phyloP scores from a whole-genome alignment of 257 asterid genomes.

The Solanum virginianum region DNA sequence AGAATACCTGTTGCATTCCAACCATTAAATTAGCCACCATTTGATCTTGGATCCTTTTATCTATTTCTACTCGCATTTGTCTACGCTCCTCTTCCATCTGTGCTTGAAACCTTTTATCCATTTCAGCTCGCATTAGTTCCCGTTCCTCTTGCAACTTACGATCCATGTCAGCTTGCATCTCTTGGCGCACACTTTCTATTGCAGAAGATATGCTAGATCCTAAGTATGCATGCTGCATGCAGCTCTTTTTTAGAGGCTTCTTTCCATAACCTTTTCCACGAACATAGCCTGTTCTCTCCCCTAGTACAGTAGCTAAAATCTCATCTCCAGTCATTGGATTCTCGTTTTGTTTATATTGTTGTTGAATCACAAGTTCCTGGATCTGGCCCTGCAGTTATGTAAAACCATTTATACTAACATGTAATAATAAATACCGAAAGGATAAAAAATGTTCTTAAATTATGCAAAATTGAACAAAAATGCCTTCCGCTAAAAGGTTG shows the following conservation, averaged over 20 bases:
- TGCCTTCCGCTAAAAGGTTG: neutral
- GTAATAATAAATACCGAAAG: neutral
- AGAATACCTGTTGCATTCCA: neutral
- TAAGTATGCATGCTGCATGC: neutral
- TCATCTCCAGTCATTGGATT: neutral
- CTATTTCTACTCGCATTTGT: neutral
- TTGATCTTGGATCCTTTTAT: neutral
- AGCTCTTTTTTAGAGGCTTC: neutral
- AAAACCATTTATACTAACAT: neutral
- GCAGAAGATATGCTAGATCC: neutral
- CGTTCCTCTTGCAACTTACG: neutral
- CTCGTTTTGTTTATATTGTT: neutral
- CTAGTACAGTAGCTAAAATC: neutral
- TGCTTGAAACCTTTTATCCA: neutral
- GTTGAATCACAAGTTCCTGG: neutral
- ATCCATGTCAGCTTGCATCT: neutral
- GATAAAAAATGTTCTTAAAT: neutral
- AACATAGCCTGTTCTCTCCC: neutral
- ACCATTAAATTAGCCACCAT: neutral
- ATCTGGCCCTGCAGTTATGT: neutral
- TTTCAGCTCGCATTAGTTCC: neutral
- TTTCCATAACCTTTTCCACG: slow-evolving; percentile 2
- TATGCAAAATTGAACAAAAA: neutral
- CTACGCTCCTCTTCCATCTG: neutral
- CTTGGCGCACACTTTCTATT: neutral